These are phyloP conservation scores for Phytophthora citricola DNA, from an alignment of 352 stramenopile species.

Conservation along the genomic window DNA sequence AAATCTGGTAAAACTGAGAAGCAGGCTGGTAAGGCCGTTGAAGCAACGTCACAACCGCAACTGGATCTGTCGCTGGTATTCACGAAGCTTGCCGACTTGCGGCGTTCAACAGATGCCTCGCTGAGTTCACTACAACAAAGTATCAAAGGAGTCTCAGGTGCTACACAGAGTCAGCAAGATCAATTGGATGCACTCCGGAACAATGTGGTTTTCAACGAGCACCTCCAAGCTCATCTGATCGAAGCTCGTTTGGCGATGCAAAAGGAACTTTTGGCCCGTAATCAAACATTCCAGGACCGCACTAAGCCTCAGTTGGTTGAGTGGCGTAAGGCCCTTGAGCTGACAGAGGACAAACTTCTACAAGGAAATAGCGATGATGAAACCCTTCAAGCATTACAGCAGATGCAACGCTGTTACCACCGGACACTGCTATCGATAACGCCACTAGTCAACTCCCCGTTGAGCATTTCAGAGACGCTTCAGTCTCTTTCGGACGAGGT, in stretches of 20 bases:
- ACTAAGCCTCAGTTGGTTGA: slow-evolving; percentile 72
- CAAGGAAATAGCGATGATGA: slow-evolving; percentile 64
- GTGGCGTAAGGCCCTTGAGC: slow-evolving; percentile 68
- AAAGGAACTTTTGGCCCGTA: slow-evolving; percentile 73
- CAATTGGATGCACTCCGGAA: slow-evolving; percentile 66
- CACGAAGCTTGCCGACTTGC: slow-evolving; percentile 77
- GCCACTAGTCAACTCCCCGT: slow-evolving; percentile 62
- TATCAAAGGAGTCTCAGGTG: slow-evolving; percentile 48
- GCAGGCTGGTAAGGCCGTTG: slow-evolving; percentile 5
- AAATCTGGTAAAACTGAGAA: slow-evolving; percentile 22
- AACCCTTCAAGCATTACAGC: slow-evolving; percentile 63
- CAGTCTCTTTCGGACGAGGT: slow-evolving; percentile 64
- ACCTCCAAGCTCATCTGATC: slow-evolving; percentile 62
- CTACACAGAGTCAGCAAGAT: slow-evolving; percentile 51
- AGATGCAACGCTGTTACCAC: slow-evolving; percentile 70
- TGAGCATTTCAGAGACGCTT: slow-evolving; percentile 64
- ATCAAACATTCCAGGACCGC: slow-evolving; percentile 73
- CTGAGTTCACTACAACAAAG: slow-evolving; percentile 61
- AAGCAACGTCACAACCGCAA: slow-evolving; percentile 31
- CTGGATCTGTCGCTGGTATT: slow-evolving; percentile 85
- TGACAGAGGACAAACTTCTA: slow-evolving; percentile 70
- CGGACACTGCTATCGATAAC: slow-evolving; percentile 66
- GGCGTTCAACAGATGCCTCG: slow-evolving; percentile 63
- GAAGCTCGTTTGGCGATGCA: slow-evolving; percentile 64
- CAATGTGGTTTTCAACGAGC: slow-evolving; percentile 58